Conservation (phyloP, 371 early-diverging fungal species). For the Gilbertella persicaria region DNA sequence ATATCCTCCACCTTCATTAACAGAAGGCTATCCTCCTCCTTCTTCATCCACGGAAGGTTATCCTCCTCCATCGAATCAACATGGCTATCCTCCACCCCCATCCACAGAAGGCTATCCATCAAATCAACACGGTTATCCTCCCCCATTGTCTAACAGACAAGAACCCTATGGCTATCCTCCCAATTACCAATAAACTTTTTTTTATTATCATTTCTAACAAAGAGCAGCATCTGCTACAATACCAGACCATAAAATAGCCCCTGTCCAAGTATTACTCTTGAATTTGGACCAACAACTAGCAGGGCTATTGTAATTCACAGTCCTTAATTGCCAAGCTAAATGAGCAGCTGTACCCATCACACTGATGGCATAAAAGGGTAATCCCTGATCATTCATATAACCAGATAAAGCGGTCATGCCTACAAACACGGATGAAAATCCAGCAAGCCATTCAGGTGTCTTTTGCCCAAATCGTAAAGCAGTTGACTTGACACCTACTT, state of each 20-base stretch:
- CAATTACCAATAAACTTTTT: neutral
- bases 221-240: constrained; percentile 61
- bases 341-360: constrained; percentile 79
- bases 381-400: constrained; percentile 77
- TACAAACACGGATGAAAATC: constrained; percentile 73
- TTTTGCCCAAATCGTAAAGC: constrained; percentile 84
- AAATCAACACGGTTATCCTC: constrained; percentile 25
- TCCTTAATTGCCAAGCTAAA: constrained; percentile 80
- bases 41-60: constrained; percentile 11
- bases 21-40: constrained; percentile 15
- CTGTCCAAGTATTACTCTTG: constrained; percentile 76
- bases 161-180: neutral
- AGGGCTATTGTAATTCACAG: constrained; percentile 69
- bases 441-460: constrained; percentile 70
- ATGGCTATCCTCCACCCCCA: constrained; percentile 23
- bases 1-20: constrained; percentile 9
- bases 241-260: constrained; percentile 74
- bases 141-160: constrained; percentile 3
- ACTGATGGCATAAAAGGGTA: constrained; percentile 70
- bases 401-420: constrained; percentile 74
- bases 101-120: no score
- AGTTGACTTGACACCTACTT: constrained; percentile 91
- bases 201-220: neutral
- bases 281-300: constrained; percentile 75
- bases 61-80: constrained; percentile 9